A percentile compares a stretch with the other conserved stretches of the same genome.
Conservation (phyloP, 768 basidiomycete species). For the Boletus sp. region DNA sequence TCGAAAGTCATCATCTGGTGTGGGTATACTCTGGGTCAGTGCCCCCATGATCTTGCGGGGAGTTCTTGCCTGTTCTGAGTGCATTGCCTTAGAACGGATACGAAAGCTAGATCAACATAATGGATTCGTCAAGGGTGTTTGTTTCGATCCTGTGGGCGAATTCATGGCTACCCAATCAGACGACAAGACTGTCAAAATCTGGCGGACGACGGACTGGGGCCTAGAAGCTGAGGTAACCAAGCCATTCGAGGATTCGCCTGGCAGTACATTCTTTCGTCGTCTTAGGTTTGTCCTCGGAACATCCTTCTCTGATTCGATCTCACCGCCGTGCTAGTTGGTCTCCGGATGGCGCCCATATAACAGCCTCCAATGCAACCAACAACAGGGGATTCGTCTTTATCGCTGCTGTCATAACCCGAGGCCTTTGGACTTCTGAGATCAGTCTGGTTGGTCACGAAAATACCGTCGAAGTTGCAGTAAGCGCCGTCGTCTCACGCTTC, state of each 20-base stretch:
- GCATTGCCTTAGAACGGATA: slow-evolving; percentile 58
- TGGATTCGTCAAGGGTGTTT: slow-evolving; percentile 97
- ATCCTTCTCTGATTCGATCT: not conserved
- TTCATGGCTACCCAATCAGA: slow-evolving; percentile 98
- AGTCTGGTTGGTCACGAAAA: slow-evolving; percentile 97
- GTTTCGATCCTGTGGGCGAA: slow-evolving; percentile 98
- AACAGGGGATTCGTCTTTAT: slow-evolving; percentile 96
- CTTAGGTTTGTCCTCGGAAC: slow-evolving; percentile 54
- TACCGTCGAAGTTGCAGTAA: slow-evolving; percentile 90
- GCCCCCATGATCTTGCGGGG: not conserved
- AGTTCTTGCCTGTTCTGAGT: not conserved
- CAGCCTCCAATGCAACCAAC: slow-evolving; percentile 96
- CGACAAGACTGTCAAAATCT: slow-evolving; percentile 94
- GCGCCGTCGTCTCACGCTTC: slow-evolving; percentile 23
- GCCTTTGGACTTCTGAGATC: slow-evolving; percentile 87
- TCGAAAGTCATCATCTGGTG: slow-evolving; percentile 92
- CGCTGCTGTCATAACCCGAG: slow-evolving; percentile 89
- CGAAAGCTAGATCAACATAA: slow-evolving; percentile 84
- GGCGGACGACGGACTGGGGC: slow-evolving; percentile 91
- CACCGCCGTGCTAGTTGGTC: slow-evolving; percentile 70
- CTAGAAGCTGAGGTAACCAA: slow-evolving; percentile 81
- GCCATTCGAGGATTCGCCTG: slow-evolving; percentile 91
- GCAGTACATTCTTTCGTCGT: slow-evolving; percentile 90
- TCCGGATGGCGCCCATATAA: slow-evolving; percentile 97
- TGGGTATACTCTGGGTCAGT: slow-evolving; percentile 80